Percentiles rank a stretch among this genome's conserved stretches.
Conservation (phyloP, 2,329 filamentous ascomycete species). For the Dichotomopilus funicola region DNA sequence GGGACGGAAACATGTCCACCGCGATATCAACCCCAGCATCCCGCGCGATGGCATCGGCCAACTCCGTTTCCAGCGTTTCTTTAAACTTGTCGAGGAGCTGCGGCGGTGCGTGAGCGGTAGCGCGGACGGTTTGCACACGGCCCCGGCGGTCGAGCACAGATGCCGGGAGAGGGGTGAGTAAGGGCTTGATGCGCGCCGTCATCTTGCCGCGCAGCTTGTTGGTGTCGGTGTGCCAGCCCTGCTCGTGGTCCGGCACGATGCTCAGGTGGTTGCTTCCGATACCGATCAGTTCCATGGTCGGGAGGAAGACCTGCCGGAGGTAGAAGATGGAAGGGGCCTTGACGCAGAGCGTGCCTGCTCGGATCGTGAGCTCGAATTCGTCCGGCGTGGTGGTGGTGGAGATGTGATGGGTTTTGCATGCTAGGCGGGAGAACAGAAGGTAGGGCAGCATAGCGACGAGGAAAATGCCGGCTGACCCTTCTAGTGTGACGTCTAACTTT, state of each 20-base stretch:
- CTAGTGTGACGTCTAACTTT: not conserved
- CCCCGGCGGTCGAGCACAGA: not conserved
- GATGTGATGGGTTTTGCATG: not conserved
- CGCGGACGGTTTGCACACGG: not conserved
- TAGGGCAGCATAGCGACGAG: not conserved
- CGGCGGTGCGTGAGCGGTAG: not conserved
- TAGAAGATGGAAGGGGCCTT: not conserved
- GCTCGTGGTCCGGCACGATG: not conserved
- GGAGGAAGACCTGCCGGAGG: not conserved
- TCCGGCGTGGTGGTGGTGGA: not conserved
- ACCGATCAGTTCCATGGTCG: not conserved
- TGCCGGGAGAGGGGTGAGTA: not conserved
- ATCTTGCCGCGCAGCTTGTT: not conserved
- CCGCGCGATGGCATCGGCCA: not conserved
- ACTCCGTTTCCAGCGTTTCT: not conserved
- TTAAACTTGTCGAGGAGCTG: not conserved
- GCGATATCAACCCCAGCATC: not conserved
- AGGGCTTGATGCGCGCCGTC: not conserved
- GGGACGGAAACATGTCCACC: not conserved
- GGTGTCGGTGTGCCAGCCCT: not conserved
- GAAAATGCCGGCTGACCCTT: not conserved
- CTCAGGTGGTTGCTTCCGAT: not conserved
- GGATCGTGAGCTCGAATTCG: not conserved
- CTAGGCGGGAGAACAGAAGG: not conserved
- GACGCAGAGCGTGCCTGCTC: not conserved